Conservation (phyloP, 2,329 filamentous ascomycete genomes). For the Monilinia fructigena region DNA sequence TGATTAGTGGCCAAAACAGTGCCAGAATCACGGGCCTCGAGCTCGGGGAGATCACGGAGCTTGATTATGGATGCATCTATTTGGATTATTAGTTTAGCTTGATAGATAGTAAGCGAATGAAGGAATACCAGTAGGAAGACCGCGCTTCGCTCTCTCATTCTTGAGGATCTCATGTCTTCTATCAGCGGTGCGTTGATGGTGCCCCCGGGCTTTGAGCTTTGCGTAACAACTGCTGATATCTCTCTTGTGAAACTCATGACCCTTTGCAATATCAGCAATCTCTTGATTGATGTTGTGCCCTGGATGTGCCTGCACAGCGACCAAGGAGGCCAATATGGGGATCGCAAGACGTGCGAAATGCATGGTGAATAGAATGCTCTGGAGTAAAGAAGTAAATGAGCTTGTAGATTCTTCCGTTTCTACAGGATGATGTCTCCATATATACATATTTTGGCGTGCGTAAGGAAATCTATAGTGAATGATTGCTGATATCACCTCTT, state of each 20-base stretch:
- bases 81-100: not conserved
- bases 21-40: slow-evolving; percentile 24
- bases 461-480: not conserved
- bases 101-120: not conserved
- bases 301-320: slow-evolving; percentile 18
- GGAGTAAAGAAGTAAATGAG: not conserved
- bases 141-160: slow-evolving; percentile 23
- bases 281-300: slow-evolving; percentile 16
- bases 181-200: slow-evolving; percentile 31
- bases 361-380: slow-evolving; percentile 8
- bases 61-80: slow-evolving; percentile 26
- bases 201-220: slow-evolving; percentile 42
- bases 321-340: slow-evolving; percentile 10
- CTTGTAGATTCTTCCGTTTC: not conserved
- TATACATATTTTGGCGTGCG: not conserved
- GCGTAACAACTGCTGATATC: slow-evolving; percentile 22
- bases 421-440: not conserved
- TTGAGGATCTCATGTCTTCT: slow-evolving; percentile 24
- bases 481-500: not conserved
- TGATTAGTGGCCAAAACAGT: slow-evolving; percentile 28
- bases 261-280: slow-evolving; percentile 14
- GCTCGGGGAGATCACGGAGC: slow-evolving; percentile 19
- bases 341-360: slow-evolving; percentile 18
- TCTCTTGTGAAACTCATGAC: slow-evolving; percentile 13
- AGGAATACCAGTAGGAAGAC: slow-evolving; percentile 18